phyloP scores from a whole-genome alignment of 2,329 filamentous ascomycete genomes.

The Cercospora sojina region DNA sequence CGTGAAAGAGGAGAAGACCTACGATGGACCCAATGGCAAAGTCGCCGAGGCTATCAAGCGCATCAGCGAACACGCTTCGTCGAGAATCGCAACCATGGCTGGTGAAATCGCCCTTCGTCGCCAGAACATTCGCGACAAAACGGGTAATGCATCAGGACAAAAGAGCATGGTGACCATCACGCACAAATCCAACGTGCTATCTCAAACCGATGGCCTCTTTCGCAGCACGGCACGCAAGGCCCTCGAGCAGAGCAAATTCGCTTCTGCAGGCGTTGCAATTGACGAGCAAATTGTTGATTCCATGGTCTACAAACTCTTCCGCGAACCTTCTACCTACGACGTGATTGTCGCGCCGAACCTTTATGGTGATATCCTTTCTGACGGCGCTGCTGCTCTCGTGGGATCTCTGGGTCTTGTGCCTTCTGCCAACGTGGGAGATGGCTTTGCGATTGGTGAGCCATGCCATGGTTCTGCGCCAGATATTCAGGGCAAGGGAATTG shows the following conservation, averaged over 20 bases:
- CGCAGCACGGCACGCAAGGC: conserved; percentile 73
- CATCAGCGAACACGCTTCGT: conserved; percentile 81
- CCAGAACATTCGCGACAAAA: conserved; percentile 70
- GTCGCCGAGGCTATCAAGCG: conserved; percentile 97
- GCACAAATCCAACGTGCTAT: conserved; percentile 96
- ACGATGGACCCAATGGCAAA: conserved; percentile 69
- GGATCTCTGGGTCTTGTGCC: conserved; percentile 90
- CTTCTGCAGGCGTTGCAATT: conserved; percentile 56
- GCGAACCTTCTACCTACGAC: conserved; percentile 91
- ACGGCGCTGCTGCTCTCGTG: conserved; percentile 90
- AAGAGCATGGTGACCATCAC: conserved; percentile 86
- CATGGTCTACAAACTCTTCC: conserved; percentile 99
- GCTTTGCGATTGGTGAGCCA: conserved; percentile 94
- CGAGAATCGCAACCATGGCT: conserved; percentile 86
- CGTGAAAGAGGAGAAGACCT: conserved; percentile 93
- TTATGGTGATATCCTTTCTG: conserved; percentile 94
- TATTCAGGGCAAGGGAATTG: conserved; percentile 87
- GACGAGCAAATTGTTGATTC: conserved; percentile 99
- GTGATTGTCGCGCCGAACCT: conserved; percentile 97
- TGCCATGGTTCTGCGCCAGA: conserved; percentile 96
- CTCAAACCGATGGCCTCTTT: conserved; percentile 95
- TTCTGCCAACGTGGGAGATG: conserved; percentile 89
- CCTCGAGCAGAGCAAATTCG: conserved; percentile 65
- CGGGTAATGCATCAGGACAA: conserved; percentile 61
- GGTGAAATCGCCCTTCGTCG: conserved; percentile 89